A percentile compares a stretch with the other conserved stretches of the same genome.
Evolutionary conservation across 1,284 basidiomycete species (phyloP).

Genomic region (Heliocybe sulcata): DNA sequence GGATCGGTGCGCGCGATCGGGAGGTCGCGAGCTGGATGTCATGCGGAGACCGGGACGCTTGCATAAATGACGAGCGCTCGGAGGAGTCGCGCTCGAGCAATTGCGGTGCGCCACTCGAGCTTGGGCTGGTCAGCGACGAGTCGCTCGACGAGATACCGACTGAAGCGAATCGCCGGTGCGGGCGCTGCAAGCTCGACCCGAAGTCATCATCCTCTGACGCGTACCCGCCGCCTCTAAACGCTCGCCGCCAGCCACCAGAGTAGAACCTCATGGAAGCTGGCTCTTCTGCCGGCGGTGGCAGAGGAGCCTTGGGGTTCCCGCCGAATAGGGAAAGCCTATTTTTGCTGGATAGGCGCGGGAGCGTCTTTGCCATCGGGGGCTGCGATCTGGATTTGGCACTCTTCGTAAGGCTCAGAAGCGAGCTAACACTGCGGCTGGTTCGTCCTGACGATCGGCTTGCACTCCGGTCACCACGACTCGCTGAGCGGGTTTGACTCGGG

Average conservation of each 20-base stretch:
- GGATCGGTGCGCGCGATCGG: conserved; percentile 59
- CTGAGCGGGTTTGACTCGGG: background rate
- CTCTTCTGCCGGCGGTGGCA: conserved; percentile 42
- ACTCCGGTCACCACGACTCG: background rate
- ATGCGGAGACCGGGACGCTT: conserved; percentile 38
- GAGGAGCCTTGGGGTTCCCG: conserved; percentile 17
- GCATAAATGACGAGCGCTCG: conserved; percentile 10
- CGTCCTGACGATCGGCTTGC: background rate
- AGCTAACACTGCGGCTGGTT: conserved; percentile 10
- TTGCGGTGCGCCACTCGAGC: background rate
- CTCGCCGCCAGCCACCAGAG: conserved; percentile 44
- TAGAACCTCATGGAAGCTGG: conserved; percentile 47
- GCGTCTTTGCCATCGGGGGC: background rate
- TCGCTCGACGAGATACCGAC: conserved; percentile 32
- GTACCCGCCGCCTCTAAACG: conserved; percentile 15
- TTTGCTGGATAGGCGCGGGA: conserved; percentile 2
- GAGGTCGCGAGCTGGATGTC: conserved; percentile 54
- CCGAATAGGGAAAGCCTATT: conserved; percentile 29
- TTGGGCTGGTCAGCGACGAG: conserved; percentile 24
- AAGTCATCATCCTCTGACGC: conserved; percentile 31
- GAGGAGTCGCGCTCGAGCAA: conserved; percentile 10
- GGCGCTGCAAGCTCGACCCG: conserved; percentile 22
- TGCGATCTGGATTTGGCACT: background rate
- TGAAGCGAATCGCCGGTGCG: conserved; percentile 31
- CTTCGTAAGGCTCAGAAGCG: conserved; percentile 13